These are phyloP conservation scores for Lathyrus tuberosus DNA, from an alignment of 306 rosid genomes.

Conservation along the genomic window DNA sequence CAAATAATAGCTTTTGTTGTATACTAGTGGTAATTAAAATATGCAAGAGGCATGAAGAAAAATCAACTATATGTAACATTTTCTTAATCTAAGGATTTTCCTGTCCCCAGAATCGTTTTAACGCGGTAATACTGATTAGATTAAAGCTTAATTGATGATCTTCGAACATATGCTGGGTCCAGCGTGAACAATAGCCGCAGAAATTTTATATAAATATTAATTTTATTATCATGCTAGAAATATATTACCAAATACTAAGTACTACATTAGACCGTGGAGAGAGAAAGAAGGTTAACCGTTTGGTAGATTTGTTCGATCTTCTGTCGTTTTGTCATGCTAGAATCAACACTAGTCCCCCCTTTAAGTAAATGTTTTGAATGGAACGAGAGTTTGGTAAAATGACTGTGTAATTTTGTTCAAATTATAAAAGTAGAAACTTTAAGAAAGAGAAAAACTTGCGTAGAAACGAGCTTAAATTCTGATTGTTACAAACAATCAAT, in stretches of 20 bases:
- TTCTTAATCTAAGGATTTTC: slow-evolving; percentile 49
- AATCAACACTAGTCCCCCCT: background rate
- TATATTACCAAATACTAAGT: too few species aligned
- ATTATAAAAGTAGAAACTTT: too few species aligned
- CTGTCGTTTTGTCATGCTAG: background rate
- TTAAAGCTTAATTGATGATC: slow-evolving; percentile 24
- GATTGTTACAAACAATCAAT: too few species aligned
- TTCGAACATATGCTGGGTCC: slow-evolving; percentile 50
- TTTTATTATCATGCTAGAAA: too few species aligned
- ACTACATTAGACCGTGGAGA: background rate
- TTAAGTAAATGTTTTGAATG: too few species aligned
- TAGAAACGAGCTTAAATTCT: too few species aligned
- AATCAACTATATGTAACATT: slow-evolving; percentile 47
- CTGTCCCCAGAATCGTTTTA: slow-evolving; percentile 49
- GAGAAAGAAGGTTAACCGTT: slow-evolving; percentile 4
- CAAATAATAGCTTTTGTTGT: slow-evolving; percentile 28
- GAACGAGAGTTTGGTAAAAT: too few species aligned
- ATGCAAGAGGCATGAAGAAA: slow-evolving; percentile 24
- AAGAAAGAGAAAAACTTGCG: too few species aligned
- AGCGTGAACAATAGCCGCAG: background rate
- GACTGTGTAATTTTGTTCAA: too few species aligned
- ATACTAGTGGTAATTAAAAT: slow-evolving; percentile 27
- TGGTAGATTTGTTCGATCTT: background rate
- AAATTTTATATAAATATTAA: background rate
- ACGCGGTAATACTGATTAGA: slow-evolving; percentile 41